Conservation (phyloP, 768 basidiomycete species). For the Trichaptum fuscoviolaceum region DNA sequence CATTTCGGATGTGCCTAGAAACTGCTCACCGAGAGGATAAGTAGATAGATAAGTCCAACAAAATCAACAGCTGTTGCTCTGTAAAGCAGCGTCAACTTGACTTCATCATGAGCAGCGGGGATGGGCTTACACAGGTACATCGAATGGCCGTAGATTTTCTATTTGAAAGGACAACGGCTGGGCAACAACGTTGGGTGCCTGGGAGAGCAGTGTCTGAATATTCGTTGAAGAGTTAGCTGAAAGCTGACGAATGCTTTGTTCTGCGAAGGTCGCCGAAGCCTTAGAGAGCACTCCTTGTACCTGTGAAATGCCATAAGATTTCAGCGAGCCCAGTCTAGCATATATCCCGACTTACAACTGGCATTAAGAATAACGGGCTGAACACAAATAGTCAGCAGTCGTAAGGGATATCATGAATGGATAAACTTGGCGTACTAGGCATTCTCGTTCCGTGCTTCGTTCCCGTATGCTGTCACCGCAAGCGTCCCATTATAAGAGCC, state of each 20-base stretch:
- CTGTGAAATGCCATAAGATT: constrained; percentile 12
- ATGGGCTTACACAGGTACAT: constrained; percentile 47
- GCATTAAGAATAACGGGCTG: neutral
- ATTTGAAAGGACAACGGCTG: constrained; percentile 44
- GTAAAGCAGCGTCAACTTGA: constrained; percentile 1
- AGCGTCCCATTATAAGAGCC: constrained; percentile 40
- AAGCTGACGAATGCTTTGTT: constrained; percentile 27
- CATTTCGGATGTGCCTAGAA: neutral
- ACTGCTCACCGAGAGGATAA: constrained; percentile 21
- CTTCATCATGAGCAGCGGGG: neutral
- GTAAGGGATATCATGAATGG: neutral
- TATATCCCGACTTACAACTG: neutral
- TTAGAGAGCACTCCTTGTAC: constrained; percentile 29
- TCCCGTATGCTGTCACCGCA: constrained; percentile 44
- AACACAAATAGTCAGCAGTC: neutral
- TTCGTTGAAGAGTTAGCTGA: constrained; percentile 18
- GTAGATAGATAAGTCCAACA: constrained; percentile 27
- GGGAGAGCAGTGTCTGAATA: constrained; percentile 32
- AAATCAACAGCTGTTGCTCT: constrained; percentile 26
- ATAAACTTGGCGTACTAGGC: constrained; percentile 43
- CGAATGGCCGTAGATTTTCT: constrained; percentile 50
- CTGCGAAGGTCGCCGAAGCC: constrained; percentile 31
- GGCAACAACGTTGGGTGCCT: constrained; percentile 45
- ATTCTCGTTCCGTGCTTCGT: constrained; percentile 52
- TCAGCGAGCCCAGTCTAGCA: neutral